These are phyloP conservation scores for Decorospora gaudefroyi DNA, from an alignment of 2,329 filamentous ascomycete genomes.

Conservation along the genomic window DNA sequence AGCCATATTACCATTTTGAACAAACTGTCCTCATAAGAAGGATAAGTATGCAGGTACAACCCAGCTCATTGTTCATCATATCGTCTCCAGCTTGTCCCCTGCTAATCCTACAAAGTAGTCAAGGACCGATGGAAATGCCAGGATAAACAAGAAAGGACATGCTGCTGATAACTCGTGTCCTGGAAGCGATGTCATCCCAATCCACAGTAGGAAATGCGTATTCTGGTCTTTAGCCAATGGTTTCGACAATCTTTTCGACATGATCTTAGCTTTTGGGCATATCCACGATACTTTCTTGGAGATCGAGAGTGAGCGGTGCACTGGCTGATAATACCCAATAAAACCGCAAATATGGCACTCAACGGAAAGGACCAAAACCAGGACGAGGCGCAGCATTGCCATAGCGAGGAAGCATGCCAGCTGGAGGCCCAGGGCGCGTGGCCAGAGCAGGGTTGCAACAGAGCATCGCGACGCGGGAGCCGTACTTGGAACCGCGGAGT, in stretches of 20 bases:
- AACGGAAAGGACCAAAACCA: slow-evolving; percentile 40
- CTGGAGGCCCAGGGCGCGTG: slow-evolving; percentile 84
- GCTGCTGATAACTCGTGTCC: slow-evolving; percentile 26
- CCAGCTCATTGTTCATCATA: slow-evolving; percentile 27
- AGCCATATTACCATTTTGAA: slow-evolving; percentile 25
- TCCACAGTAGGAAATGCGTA: slow-evolving; percentile 29
- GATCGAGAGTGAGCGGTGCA: slow-evolving; percentile 37
- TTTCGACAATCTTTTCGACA: slow-evolving; percentile 38
- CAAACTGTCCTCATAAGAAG: slow-evolving; percentile 22
- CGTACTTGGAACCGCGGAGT: slow-evolving; percentile 95
- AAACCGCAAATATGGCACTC: slow-evolving; percentile 10
- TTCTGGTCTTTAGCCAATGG: slow-evolving; percentile 41
- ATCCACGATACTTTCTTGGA: slow-evolving; percentile 42
- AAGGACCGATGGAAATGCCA: slow-evolving; percentile 25
- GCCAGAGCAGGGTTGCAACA: slow-evolving; percentile 92
- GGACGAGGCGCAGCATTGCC: slow-evolving; percentile 34
- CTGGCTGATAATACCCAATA: slow-evolving; percentile 40
- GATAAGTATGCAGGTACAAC: slow-evolving; percentile 30
- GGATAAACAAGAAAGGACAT: slow-evolving; percentile 44
- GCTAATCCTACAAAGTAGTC: slow-evolving; percentile 23
- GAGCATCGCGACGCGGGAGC: slow-evolving; percentile 96
- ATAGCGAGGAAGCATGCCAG: slow-evolving; percentile 57
- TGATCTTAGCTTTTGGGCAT: slow-evolving; percentile 37
- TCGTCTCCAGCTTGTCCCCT: slow-evolving; percentile 14
- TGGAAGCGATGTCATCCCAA: slow-evolving; percentile 35